Conservation (phyloP, 2,329 filamentous ascomycete species). For the Aspergillus pseudoglaucus region DNA sequence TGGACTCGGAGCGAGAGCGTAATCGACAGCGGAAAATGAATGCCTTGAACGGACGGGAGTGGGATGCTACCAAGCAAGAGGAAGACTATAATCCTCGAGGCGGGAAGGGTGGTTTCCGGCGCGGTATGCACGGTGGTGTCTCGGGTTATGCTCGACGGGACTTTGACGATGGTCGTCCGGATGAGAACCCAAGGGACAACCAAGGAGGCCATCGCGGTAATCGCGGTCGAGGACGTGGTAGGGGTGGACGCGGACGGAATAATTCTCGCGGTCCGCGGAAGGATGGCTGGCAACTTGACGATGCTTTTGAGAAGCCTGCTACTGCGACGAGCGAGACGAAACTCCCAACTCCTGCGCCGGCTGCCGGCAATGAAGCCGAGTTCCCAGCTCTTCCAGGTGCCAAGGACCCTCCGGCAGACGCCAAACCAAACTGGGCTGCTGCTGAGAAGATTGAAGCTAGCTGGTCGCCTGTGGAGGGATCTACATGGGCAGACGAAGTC, state of each 20-base stretch:
- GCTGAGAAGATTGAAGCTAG: conserved; percentile 17
- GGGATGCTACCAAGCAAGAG: conserved; percentile 57
- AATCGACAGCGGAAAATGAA: conserved; percentile 55
- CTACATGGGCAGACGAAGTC: conserved; percentile 28
- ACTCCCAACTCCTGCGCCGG: conserved; percentile 12
- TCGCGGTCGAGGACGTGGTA: conserved; percentile 27
- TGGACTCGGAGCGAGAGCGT: conserved; percentile 58
- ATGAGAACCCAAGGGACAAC: conserved; percentile 13
- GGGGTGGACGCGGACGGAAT: conserved; percentile 22
- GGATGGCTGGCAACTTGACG: conserved; percentile 8
- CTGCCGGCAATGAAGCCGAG: conserved; percentile 25
- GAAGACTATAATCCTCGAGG: conserved; percentile 45
- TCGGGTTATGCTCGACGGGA: conserved; percentile 28
- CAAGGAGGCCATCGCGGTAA: conserved; percentile 1
- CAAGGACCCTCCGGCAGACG: conserved; percentile 13
- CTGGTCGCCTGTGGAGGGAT: conserved; percentile 21
- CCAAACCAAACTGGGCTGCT: conserved; percentile 1
- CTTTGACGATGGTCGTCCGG: conserved; percentile 19
- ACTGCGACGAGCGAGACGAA: conserved; percentile 8
- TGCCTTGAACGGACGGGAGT: conserved; percentile 53
- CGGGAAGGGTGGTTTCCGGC: conserved; percentile 38
- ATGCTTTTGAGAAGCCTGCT: conserved; percentile 5
- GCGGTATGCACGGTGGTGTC: conserved; percentile 49
- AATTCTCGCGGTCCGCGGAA: conserved; percentile 18
- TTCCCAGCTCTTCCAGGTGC: conserved; percentile 31